Evolutionary conservation across 2,329 filamentous ascomycete genomes (phyloP), one percentile per base, ranked within the genome.

Genomic region (Pseudonectria buxi): DNA sequence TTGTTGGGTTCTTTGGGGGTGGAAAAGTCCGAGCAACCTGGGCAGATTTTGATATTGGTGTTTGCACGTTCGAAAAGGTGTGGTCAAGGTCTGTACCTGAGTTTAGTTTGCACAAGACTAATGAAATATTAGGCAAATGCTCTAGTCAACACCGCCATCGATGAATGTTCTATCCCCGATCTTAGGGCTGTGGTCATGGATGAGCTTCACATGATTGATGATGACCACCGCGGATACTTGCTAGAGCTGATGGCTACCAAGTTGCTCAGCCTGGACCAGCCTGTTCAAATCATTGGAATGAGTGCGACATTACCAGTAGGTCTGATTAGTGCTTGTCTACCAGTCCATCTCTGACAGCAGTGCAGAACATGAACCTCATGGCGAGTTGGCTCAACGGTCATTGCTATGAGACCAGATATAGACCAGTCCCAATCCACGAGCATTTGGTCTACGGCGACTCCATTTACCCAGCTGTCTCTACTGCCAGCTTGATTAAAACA

Each of bases 131-230:
- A 86, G 81, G 83, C 83, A 35, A 89, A 88, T 50, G 72, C 79
- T 10, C 68, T 89, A 26, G 70, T 87, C 18, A 88, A 89, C 47
- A 65, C 72, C 14, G 80, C 83, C 11, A 84, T 88, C 45, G 79
- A 84, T 43, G 81, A 88, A 43, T 77, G 74, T 51, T 76, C 69
- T 4, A 72, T 86, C 40, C 64, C 69, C n/a, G 69, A 77, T 14
- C 62, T 89, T 28, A 75, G 73, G 30, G 66, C 79, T 10, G 74
- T 87, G 13, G 81, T 88, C 11, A 65, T 88, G 24, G 84, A 89
- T 49, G 84, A 89, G 54, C 63, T 88, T n/a, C 84, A 89, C 54
- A 87, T 89, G 82, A 69, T 88, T 29, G 80, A 86, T 47, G 84
- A 88, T 53, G 80, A 82, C 43, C 74, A 81, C 45, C 76, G 84